Conservation (phyloP, 495 filamentous ascomycete species). For the Hyaloscypha variabilis region DNA sequence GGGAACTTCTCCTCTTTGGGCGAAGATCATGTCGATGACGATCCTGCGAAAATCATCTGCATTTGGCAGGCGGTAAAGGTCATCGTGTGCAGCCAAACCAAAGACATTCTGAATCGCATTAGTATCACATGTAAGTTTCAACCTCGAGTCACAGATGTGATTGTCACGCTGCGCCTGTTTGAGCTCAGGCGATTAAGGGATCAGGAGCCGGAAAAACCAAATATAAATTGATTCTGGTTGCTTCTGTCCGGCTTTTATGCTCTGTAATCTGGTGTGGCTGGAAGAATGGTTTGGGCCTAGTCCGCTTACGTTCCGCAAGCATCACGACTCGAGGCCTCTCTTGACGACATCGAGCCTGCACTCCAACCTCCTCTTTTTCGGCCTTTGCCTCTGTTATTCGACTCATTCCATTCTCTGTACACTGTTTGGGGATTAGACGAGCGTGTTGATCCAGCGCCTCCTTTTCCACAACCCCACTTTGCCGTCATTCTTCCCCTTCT, state of each 20-base stretch:
- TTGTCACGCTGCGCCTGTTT: no score
- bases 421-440: constrained; percentile 2
- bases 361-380: constrained; percentile 29
- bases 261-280: constrained; percentile 11
- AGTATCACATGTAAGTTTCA: constrained; percentile 5
- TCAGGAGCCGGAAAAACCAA: not conserved
- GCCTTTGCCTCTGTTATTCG: constrained; percentile 13
- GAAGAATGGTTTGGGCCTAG: constrained; percentile 1
- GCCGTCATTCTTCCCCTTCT: constrained; percentile 9
- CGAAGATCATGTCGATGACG: not conserved
- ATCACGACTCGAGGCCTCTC: constrained; percentile 1
- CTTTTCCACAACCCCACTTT: constrained; percentile 13
- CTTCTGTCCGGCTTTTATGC: constrained; percentile 5
- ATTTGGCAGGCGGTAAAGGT: constrained; percentile 9
- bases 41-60: not conserved
- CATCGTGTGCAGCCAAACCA: not conserved
- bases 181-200: not conserved
- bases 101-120: not conserved
- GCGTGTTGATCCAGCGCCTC: not conserved
- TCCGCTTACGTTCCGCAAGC: constrained; percentile 1
- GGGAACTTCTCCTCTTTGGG: not conserved
- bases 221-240: constrained; percentile 21
- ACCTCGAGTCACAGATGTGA: not conserved
- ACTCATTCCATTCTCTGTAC: constrained; percentile 19
- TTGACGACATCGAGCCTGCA: constrained; percentile 9